A percentile compares a stretch with the other conserved stretches of the same genome.
phyloP scores from a whole-genome alignment of 768 basidiomycete genomes.

The Mycena vitilis region DNA sequence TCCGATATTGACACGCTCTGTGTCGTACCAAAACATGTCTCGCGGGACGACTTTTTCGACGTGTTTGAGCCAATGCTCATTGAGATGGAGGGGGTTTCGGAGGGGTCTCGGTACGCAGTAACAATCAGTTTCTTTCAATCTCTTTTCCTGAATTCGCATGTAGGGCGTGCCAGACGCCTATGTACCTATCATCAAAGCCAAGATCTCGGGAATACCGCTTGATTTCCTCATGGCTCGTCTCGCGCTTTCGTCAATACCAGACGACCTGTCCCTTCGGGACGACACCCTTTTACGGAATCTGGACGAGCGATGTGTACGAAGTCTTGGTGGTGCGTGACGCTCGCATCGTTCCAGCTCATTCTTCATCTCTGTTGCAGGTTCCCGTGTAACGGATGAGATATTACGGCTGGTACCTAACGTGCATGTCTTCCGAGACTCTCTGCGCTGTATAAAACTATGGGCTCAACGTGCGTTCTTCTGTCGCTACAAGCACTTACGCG shows the following conservation, averaged over 20 bases:
- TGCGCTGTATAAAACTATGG: constrained; percentile 98
- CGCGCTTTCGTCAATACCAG: constrained; percentile 88
- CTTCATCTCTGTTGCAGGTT: constrained; percentile 64
- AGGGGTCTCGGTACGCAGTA: constrained; percentile 85
- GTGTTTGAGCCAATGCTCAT: constrained; percentile 91
- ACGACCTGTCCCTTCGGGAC: constrained; percentile 90
- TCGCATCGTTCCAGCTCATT: constrained; percentile 3
- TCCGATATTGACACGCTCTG: constrained; percentile 98
- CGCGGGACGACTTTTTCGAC: constrained; percentile 95
- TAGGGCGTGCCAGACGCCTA: constrained; percentile 97
- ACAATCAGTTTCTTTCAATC: constrained; percentile 3
- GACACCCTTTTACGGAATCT: constrained; percentile 92
- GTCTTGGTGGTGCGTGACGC: constrained; percentile 79
- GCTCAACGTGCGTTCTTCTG: constrained; percentile 79
- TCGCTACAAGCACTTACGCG: background rate
- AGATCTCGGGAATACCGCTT: constrained; percentile 91
- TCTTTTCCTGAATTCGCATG: constrained; percentile 5
- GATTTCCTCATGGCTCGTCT: constrained; percentile 95
- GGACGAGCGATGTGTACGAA: constrained; percentile 94
- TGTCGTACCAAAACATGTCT: constrained; percentile 96
- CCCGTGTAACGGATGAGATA: constrained; percentile 96
- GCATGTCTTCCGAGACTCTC: constrained; percentile 91
- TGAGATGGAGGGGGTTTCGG: constrained; percentile 83
- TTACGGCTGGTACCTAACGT: constrained; percentile 95
- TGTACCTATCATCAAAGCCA: constrained; percentile 94